Evolutionary conservation across 2,329 filamentous ascomycete species (phyloP), one percentile per base, ranked within the genome.

Genomic region (Ceratocystiopsis brevicomis): DNA sequence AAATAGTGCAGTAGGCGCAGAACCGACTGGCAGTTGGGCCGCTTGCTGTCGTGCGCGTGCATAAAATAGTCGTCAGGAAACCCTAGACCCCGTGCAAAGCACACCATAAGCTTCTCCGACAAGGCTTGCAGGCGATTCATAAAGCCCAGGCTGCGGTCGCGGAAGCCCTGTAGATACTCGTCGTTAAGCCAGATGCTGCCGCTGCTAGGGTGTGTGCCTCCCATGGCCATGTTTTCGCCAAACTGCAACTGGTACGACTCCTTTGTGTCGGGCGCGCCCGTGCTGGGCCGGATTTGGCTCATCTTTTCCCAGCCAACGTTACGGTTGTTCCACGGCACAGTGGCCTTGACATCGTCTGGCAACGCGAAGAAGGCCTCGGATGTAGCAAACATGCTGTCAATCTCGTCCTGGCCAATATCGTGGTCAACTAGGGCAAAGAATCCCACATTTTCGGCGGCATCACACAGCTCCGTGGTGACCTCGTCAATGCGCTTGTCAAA

Each of bases 161-260:
- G 57, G 54, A 77, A 77, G 1, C 63, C 65, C 0, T 69, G 46
- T 0, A 74, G 54, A 1, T 59, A 49, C 10, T 33, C 48, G 19
- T 73, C 66, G 35, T 56, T 50, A 12, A 74, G 59, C 73, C 73
- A 78, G 46, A 49, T 25, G 33, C 48, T 47, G 42, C 51, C 51
- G n/a, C 44, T 42, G 6, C 44, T 42, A 4, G 51, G 39, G 53
- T 56, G 56, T 36, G 60, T 57, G 38, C 61, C 63, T 13, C 63
- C 54, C 64, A 72, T 69, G 45, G 63, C 65, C 41, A 60, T 59
- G n/a, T 51, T 56, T 53, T 49, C 45, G 42, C 73, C 70, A 48
- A 73, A 76, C 52, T 78, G 73, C 55, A 78, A 59, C 53, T 77
- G 73, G 52, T 76, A 74, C 12, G 67, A 72, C 54, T 78, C 73